A percentile compares a stretch with the other conserved stretches of the same genome.
Conservation (phyloP, 345 rosid genomes). For the Eucalyptus cloeziana region DNA sequence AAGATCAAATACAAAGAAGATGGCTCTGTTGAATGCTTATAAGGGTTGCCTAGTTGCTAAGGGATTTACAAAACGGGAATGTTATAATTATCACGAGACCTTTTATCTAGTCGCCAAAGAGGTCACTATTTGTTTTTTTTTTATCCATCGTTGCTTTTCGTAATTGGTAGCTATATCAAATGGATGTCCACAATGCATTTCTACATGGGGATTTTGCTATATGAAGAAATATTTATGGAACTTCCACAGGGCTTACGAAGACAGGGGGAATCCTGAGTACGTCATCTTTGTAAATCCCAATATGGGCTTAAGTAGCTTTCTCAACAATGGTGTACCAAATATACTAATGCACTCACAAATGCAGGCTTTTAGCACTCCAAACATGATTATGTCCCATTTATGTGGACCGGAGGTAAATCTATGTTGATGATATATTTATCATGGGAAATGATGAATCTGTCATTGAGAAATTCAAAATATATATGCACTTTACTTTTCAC, state of each 20-base stretch:
- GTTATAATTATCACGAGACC: not conserved
- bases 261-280: not conserved
- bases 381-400: not conserved
- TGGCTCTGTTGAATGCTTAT: not conserved
- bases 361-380: not conserved
- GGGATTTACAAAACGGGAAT: fast-evolving
- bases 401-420: fast-evolving
- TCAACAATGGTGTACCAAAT: not conserved
- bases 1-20: not conserved
- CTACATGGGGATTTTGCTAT: not conserved
- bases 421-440: not conserved
- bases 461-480: no score
- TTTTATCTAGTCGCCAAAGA: not conserved
- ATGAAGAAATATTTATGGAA: no score
- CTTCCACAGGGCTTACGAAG: not conserved
- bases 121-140: not conserved
- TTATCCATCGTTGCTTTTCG: not conserved
- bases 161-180: no score
- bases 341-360: no score
- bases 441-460: not conserved
- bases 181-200: not conserved
- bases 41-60: not conserved
- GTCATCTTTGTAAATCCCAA: not conserved
- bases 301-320: not conserved
- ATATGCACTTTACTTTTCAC: not conserved